Evolutionary conservation across 306 rosid species (phyloP).

Genomic region (Quercus ilex): DNA sequence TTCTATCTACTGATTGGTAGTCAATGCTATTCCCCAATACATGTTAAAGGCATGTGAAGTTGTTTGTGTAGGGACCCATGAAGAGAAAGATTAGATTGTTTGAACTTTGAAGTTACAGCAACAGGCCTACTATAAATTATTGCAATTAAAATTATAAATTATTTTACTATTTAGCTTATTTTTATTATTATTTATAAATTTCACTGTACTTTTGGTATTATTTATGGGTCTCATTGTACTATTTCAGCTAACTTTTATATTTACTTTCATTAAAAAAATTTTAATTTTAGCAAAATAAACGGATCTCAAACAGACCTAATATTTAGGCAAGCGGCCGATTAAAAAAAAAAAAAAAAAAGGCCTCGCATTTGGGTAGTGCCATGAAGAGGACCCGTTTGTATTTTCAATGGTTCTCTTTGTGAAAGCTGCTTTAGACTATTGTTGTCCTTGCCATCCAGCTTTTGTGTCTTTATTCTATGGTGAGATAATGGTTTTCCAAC

Average conservation of each 20-base stretch:
- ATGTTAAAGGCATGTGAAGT: neutral
- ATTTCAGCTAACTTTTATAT: too few relatives aligned
- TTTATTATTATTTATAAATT: accelerated
- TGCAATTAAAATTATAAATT: too few relatives aligned
- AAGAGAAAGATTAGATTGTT: neutral
- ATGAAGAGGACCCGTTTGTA: neutral
- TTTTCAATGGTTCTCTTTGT: constrained; percentile 6
- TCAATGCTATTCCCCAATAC: neutral
- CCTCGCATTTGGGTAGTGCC: neutral
- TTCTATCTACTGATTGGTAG: neutral
- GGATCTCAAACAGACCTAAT: too few relatives aligned
- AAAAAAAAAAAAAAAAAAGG: too few relatives aligned
- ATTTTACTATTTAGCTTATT: too few relatives aligned
- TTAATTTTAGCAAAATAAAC: too few relatives aligned
- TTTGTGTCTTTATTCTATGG: constrained; percentile 17
- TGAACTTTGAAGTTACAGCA: neutral
- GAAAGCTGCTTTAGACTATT: constrained; percentile 38
- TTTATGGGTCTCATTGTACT: accelerated
- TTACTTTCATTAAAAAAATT: too few relatives aligned
- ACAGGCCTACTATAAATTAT: neutral
- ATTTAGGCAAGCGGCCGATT: too few relatives aligned
- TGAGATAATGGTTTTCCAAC: neutral
- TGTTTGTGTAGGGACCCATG: neutral
- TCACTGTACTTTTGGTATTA: accelerated
- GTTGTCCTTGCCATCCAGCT: neutral